Evolutionary conservation across 805 yeast genomes (phyloP).

Genomic region (Candida methanosorbosa): DNA sequence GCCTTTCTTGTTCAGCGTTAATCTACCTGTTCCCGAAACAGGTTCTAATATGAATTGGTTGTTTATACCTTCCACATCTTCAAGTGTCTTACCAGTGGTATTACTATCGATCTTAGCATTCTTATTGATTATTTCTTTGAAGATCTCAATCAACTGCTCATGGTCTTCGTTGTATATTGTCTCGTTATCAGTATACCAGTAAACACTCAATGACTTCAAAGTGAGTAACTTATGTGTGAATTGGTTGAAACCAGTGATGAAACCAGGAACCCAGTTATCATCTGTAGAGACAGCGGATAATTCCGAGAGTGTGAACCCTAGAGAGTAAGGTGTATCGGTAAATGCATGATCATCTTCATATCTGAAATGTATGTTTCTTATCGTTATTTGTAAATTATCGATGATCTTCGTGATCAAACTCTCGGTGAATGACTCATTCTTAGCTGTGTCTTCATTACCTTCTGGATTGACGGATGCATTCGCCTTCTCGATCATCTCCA

Average conservation of each 20-base stretch:
- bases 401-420: constrained; percentile 81
- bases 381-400: constrained; percentile 86
- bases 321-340: constrained; percentile 66
- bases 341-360: constrained; percentile 76
- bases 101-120: constrained; percentile 11
- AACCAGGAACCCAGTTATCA: constrained; percentile 74
- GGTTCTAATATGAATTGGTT: constrained; percentile 69
- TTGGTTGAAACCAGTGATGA: constrained; percentile 60
- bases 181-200: constrained; percentile 68
- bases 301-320: constrained; percentile 79
- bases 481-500: constrained; percentile 55
- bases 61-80: constrained; percentile 13
- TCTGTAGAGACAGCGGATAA: constrained; percentile 89
- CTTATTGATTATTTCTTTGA: constrained; percentile 35
- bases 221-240: constrained; percentile 72
- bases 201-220: constrained; percentile 64
- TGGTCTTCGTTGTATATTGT: constrained; percentile 40
- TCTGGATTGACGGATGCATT: constrained; percentile 17
- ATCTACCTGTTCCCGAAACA: constrained; percentile 78
- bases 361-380: constrained; percentile 83
- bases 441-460: constrained; percentile 27
- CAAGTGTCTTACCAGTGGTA: too few species aligned
- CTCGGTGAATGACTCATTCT: constrained; percentile 79
- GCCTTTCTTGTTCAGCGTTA: constrained; percentile 73
- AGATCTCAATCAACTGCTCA: constrained; percentile 38